Percentiles rank a stretch among this genome's conserved stretches.
Conservation (phyloP, 164 flowering plant species). For the Vitis riparia region DNA sequence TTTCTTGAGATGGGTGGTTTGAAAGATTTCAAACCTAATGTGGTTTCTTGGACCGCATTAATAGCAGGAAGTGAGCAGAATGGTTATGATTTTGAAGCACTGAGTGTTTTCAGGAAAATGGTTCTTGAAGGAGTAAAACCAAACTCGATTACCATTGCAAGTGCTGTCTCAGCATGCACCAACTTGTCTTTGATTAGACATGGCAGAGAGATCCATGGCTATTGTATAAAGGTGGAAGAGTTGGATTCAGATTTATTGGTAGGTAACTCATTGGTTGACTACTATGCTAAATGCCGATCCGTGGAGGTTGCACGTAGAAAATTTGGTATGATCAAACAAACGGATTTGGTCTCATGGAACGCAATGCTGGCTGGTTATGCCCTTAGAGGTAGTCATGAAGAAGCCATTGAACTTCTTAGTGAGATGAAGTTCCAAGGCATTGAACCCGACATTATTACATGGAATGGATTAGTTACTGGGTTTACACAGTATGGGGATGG, state of each 20-base stretch:
- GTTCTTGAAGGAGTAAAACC: conserved; percentile 28
- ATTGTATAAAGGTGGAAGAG: conserved; percentile 27
- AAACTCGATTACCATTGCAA: conserved; percentile 35
- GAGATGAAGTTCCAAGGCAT: conserved; percentile 30
- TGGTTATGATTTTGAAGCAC: conserved; percentile 26
- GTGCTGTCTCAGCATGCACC: conserved; percentile 41
- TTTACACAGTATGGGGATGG: conserved; percentile 33
- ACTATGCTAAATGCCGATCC: conserved; percentile 29
- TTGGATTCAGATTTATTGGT: conserved; percentile 33
- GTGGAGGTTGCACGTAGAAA: conserved; percentile 20
- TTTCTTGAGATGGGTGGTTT: conserved; percentile 20
- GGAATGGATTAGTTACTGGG: conserved; percentile 44
- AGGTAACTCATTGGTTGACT: conserved; percentile 30
- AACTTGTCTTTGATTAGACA: conserved; percentile 25
- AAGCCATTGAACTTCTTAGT: conserved; percentile 27
- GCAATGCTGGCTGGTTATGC: conserved; percentile 38
- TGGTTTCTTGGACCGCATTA: conserved; percentile 42
- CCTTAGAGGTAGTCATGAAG: conserved; percentile 20
- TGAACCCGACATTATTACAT: conserved; percentile 32
- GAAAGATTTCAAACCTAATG: conserved; percentile 26
- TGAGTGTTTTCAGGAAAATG: conserved; percentile 36
- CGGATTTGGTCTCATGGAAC: conserved; percentile 32
- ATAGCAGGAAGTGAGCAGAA: conserved; percentile 37
- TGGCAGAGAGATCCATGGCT: conserved; percentile 40
- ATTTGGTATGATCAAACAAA: conserved; percentile 20